These are phyloP conservation scores for Xylaria nigripes DNA, from an alignment of 495 filamentous ascomycete species.

Conservation along the genomic window DNA sequence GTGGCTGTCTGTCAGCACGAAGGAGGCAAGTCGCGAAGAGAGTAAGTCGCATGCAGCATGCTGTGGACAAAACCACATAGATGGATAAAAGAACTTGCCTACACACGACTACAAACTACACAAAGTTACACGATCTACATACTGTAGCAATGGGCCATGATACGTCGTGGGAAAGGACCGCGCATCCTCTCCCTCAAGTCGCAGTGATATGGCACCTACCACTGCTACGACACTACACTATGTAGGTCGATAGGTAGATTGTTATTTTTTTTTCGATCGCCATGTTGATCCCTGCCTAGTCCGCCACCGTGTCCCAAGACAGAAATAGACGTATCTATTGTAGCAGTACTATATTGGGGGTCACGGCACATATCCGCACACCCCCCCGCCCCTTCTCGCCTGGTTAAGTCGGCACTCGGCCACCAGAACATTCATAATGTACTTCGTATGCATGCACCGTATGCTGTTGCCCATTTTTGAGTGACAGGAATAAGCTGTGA, in stretches of 20 bases:
- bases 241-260: no score
- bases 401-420: conserved; percentile 5
- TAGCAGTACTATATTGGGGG: not conserved
- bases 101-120: no score
- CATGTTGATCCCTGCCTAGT: not conserved
- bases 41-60: conserved; percentile 5
- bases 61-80: not conserved
- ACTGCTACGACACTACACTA: no score
- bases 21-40: not conserved
- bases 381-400: not conserved
- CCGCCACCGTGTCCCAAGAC: conserved; percentile 6
- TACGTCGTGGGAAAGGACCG: conserved; percentile 9
- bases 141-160: not conserved
- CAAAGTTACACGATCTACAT: not conserved
- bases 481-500: no score
- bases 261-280: conserved; percentile 2
- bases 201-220: no score
- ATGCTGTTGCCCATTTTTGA: no score
- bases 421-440: conserved; percentile 2
- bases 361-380: conserved; percentile 3
- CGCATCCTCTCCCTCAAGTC: conserved; percentile 4
- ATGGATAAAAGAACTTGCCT: not conserved
- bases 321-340: conserved; percentile 5
- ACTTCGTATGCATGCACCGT: not conserved
- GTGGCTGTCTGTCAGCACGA: not conserved